A percentile compares a stretch with the other conserved stretches of the same genome.
phyloP scores from a whole-genome alignment of 2,329 filamentous ascomycete species.

The Didymella pinodella region DNA sequence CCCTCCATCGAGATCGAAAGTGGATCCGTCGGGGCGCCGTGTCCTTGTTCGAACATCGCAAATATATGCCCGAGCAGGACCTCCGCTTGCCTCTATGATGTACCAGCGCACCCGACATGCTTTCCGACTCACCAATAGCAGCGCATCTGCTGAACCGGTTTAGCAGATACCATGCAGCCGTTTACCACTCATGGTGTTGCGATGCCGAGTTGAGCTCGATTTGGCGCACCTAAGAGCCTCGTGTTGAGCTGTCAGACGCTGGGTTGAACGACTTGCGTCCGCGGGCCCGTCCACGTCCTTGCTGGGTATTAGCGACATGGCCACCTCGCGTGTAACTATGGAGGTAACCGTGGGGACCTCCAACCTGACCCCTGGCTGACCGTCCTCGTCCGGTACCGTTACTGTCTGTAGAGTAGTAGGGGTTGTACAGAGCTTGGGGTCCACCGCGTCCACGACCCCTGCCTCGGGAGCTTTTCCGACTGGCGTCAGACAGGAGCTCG shows the following conservation, averaged over 20 bases:
- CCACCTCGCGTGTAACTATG: slow-evolving; percentile 6
- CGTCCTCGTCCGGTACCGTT: background rate
- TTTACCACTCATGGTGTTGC: background rate
- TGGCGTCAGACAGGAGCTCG: background rate
- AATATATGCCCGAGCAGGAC: slow-evolving; percentile 19
- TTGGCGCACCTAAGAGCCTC: slow-evolving; percentile 6
- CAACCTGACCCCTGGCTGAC: background rate
- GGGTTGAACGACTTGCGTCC: slow-evolving; percentile 7
- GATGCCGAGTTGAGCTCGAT: slow-evolving; percentile 3
- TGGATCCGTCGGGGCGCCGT: slow-evolving; percentile 4
- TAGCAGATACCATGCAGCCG: background rate
- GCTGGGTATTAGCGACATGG: background rate
- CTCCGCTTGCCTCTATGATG: background rate
- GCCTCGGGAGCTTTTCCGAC: slow-evolving; percentile 8
- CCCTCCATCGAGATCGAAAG: background rate
- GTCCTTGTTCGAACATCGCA: slow-evolving; percentile 4
- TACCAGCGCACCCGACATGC: background rate
- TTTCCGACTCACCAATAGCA: slow-evolving; percentile 1
- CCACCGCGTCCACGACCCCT: slow-evolving; percentile 11
- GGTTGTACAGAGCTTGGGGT: background rate
- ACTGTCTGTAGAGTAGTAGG: background rate
- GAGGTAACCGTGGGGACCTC: background rate
- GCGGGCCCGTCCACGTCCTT: slow-evolving; percentile 7
- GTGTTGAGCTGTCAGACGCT: background rate
- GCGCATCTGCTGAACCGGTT: background rate